These are phyloP conservation scores for Arctium lappa DNA, from an alignment of 129 eudicot genomes.

Conservation along the genomic window DNA sequence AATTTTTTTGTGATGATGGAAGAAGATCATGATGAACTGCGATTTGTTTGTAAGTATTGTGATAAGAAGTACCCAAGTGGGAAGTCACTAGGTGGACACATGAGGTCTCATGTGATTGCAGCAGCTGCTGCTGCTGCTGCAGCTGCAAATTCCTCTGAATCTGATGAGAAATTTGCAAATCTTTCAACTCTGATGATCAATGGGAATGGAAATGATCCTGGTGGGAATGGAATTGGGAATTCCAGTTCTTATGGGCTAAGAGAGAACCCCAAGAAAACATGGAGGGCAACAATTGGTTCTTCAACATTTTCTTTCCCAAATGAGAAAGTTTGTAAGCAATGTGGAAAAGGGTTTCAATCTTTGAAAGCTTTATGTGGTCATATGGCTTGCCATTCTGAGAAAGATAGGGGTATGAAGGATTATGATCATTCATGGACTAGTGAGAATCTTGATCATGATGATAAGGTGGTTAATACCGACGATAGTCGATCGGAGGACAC, in stretches of 20 bases:
- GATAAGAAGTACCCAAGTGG: constrained; percentile 78
- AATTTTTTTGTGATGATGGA: constrained; percentile 26
- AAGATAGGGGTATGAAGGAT: constrained; percentile 58
- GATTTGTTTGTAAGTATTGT: constrained; percentile 73
- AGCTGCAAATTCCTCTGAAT: constrained; percentile 46
- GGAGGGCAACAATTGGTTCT: constrained; percentile 59
- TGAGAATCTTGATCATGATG: constrained; percentile 39
- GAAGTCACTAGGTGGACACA: constrained; percentile 84
- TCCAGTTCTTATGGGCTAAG: constrained; percentile 64
- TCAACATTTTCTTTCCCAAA: constrained; percentile 38
- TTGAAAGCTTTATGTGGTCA: constrained; percentile 91
- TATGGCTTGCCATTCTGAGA: constrained; percentile 89
- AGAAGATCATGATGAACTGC: constrained; percentile 46
- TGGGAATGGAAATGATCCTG: constrained; percentile 5
- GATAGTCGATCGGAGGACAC: constrained; percentile 58
- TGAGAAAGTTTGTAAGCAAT: constrained; percentile 77
- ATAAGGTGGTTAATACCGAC: constrained; percentile 22
- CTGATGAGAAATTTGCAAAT: constrained; percentile 45
- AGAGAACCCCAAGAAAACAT: constrained; percentile 88
- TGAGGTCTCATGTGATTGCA: constrained; percentile 73
- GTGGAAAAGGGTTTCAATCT: constrained; percentile 93
- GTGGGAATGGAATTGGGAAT: constrained; percentile 36
- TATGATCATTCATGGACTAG: constrained; percentile 68
- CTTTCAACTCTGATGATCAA: constrained; percentile 32
- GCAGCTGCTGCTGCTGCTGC: constrained; percentile 12